Percentiles rank a stretch among this genome's conserved stretches.
These are phyloP conservation scores for Hypoxylon sp. DNA, from an alignment of 2,329 filamentous ascomycete species.

Conservation along the genomic window DNA sequence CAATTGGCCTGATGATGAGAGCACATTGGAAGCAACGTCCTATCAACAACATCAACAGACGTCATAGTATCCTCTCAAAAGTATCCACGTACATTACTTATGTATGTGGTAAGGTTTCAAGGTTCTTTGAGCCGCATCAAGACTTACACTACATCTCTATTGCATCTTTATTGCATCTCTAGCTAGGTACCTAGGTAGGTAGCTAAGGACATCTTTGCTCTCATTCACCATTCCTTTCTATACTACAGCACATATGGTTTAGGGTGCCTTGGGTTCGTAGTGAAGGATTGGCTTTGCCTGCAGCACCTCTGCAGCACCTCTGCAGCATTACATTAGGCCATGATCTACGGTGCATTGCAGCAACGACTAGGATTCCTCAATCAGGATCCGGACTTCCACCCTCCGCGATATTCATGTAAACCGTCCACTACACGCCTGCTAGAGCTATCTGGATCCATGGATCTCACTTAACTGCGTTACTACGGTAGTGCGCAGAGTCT, in stretches of 20 bases:
- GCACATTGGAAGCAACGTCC: not conserved
- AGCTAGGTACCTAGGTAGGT: not conserved
- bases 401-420: slow-evolving; percentile 30
- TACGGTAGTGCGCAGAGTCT: slow-evolving; percentile 2
- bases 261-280: slow-evolving; percentile 14
- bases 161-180: not conserved
- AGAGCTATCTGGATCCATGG: slow-evolving; percentile 16
- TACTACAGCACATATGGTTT: slow-evolving; percentile 22
- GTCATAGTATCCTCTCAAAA: slow-evolving; percentile 11
- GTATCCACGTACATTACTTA: slow-evolving; percentile 4
- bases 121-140: slow-evolving; percentile 27
- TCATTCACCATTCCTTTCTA: slow-evolving; percentile 1
- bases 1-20: not conserved
- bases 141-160: slow-evolving; percentile 2
- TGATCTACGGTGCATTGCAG: slow-evolving; percentile 46
- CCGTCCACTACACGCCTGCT: not conserved
- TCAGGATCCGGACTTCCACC: slow-evolving; percentile 36
- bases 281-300: slow-evolving; percentile 28
- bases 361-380: slow-evolving; percentile 27
- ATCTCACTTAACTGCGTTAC: slow-evolving; percentile 5
- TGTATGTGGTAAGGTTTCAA: not conserved
- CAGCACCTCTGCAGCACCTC: slow-evolving; percentile 32
- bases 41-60: slow-evolving; percentile 7
- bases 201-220: slow-evolving; percentile 6
- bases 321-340: slow-evolving; percentile 24